Base-by-base conservation (phyloP, 345 rosid genomes). In the Eucalyptus virginea region DNA sequence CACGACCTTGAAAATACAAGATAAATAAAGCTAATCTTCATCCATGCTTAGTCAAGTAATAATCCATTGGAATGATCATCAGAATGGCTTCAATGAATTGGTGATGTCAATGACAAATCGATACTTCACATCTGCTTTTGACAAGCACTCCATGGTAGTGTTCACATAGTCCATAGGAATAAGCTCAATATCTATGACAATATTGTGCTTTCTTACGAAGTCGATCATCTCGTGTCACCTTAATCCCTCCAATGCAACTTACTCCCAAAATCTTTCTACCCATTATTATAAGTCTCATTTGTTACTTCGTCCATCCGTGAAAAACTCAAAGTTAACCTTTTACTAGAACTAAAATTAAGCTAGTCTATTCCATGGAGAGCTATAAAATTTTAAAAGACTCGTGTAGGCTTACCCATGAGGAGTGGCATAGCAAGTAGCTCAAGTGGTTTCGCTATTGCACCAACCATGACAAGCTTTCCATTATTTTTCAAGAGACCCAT, bases 381-480 rank as follows among this genome's bases (percentile, higher is more conserved):
- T 62, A 56, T 17, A 28, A 30, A 62, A 30, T 14, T 62, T 30
- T 60, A 11, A 60, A 60, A 30, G 34, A 62, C 72, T 62, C 4
- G 0, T 3, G 1, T 2, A 62, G 37, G 47, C 89, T 91, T 90
- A 94, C 96, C 90, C 21, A 88, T n/a, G 44, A 81, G 42, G 30
- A 90, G 50, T 17, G 94, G 91, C 19, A 95, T 15, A 26, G 81
- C 91, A 4, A 92, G 91, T 28, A 94, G 88, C 89, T 94, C 94
- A 7, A 92, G 92, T 19, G 97, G 95, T 88, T 93, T 89, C 0
- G 34, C 91, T 1, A 95, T 95, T 11, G 88, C 94, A 80, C 96
- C 95, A 50, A 96, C 92, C 90, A 94, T 47, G 60, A 94, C 87
- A 28, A 96, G 91, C 81, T 90, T 94, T 30, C 96, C 97, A 85